These are phyloP conservation scores for Colletotrichum sp. DNA, from an alignment of 2,329 filamentous ascomycete species.

Conservation along the genomic window DNA sequence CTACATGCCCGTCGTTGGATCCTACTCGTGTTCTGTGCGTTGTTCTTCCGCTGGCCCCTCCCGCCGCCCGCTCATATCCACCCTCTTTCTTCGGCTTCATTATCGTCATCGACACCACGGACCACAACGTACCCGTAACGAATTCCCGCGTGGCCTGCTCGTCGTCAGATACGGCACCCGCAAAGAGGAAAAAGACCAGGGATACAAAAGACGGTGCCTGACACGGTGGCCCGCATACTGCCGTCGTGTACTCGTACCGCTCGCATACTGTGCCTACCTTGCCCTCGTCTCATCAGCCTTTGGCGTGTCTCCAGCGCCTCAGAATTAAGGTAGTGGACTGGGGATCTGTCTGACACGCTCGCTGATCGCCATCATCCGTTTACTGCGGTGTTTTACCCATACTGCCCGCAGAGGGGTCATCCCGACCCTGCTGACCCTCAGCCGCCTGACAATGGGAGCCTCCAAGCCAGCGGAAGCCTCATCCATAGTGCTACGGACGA, in stretches of 20 bases:
- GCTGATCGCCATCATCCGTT: conserved; percentile 10
- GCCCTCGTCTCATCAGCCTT: not conserved
- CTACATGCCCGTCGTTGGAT: not conserved
- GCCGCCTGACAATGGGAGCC: not conserved
- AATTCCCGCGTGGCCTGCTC: not conserved
- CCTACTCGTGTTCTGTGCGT: not conserved
- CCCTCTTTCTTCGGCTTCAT: not conserved
- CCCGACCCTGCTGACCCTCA: not conserved
- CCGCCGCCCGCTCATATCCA: not conserved
- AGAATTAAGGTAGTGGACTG: conserved; percentile 14
- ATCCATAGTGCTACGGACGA: not conserved
- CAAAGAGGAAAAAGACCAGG: not conserved
- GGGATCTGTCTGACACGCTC: not conserved
- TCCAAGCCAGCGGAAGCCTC: not conserved
- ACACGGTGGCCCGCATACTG: not conserved
- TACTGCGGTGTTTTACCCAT: not conserved
- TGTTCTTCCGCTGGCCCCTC: not conserved
- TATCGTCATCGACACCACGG: not conserved
- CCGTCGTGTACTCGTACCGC: not conserved
- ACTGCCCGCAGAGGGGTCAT: not conserved
- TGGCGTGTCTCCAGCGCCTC: not conserved
- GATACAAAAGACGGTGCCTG: not conserved
- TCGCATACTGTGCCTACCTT: not conserved
- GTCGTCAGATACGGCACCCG: not conserved
- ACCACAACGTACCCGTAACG: not conserved